phyloP scores from a whole-genome alignment of 257 asterid species.

The Leonotis leonurus region DNA sequence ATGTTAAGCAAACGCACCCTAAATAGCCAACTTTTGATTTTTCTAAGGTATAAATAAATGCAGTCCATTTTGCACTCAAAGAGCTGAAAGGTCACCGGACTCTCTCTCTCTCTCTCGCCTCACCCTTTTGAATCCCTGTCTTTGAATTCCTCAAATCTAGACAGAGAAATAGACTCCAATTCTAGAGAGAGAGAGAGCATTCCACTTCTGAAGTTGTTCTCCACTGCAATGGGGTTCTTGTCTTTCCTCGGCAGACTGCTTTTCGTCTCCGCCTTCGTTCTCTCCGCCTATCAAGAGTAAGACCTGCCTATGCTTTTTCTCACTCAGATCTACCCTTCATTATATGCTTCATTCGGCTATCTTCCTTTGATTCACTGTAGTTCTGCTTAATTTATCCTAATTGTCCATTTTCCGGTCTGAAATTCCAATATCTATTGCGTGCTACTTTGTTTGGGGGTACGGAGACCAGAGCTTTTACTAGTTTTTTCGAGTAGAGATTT shows the following conservation, averaged over 20 bases:
- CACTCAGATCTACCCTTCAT: conserved; percentile 41
- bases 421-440: not conserved
- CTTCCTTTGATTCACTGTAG: not conserved
- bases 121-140: conserved; percentile 16
- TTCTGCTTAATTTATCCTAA: not conserved
- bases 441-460: conserved; percentile 4
- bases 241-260: conserved; percentile 77
- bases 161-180: conserved; percentile 10
- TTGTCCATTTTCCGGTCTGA: not conserved
- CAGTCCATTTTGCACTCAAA: not conserved
- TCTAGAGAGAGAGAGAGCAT: not conserved
- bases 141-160: conserved; percentile 20
- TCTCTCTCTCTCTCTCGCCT: conserved; percentile 21
- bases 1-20: no score
- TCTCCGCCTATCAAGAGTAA: conserved; percentile 92
- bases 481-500: not conserved
- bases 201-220: conserved; percentile 7
- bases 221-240: conserved; percentile 53
- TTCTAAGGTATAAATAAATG: conserved; percentile 8
- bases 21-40: not conserved
- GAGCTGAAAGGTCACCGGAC: conserved; percentile 8
- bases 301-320: conserved; percentile 7
- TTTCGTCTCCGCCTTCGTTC: conserved; percentile 84
- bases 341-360: not conserved
- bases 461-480: not conserved